Evolutionary conservation across 768 basidiomycete genomes (phyloP).

Genomic region (Ramaria rubella): DNA sequence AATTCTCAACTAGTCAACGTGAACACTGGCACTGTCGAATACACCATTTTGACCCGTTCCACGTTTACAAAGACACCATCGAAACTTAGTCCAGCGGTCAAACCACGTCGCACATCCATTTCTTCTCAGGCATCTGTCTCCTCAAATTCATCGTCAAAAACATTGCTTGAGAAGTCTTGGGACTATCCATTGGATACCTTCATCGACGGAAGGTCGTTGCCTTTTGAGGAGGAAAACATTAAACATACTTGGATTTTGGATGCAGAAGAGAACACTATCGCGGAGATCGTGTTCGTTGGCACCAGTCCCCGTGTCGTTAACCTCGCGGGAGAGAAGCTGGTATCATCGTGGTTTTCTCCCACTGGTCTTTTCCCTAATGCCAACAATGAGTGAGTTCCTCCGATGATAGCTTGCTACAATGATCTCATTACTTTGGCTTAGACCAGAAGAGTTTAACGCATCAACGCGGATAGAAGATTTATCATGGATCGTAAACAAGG

Average conservation of each 20-base stretch:
- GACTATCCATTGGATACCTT: neutral
- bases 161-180: neutral
- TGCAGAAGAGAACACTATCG: neutral
- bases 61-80: too few relatives aligned
- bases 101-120: too few relatives aligned
- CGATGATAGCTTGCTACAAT: neutral
- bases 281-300: neutral
- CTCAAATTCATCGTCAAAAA: too few relatives aligned
- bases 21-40: too few relatives aligned
- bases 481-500: too few relatives aligned
- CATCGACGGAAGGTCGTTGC: neutral
- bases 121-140: too few relatives aligned
- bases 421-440: neutral
- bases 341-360: neutral
- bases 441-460: neutral
- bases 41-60: too few relatives aligned
- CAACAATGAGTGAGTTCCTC: neutral
- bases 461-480: too few relatives aligned
- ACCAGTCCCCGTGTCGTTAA: neutral
- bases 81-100: too few relatives aligned
- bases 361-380: neutral
- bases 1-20: too few relatives aligned
- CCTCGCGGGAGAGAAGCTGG: neutral
- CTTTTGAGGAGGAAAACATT: neutral
- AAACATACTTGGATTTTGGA: neutral